Conservation (phyloP, 805 yeast species). For the Ogataea angusta region DNA sequence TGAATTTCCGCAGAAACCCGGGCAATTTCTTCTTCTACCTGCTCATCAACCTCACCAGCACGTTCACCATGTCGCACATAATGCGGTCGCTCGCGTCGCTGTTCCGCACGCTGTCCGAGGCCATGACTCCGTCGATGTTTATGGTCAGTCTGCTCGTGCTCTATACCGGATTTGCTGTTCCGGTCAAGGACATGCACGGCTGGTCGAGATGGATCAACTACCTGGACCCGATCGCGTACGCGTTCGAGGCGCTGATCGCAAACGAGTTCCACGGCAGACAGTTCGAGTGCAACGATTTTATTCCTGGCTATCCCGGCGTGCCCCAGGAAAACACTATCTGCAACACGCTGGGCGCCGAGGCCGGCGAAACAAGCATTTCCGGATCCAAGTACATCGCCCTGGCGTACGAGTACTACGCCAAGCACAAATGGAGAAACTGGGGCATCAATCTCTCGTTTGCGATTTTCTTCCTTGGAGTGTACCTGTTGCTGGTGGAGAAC, state of each 20-base stretch:
- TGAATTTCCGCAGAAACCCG: conserved; percentile 47
- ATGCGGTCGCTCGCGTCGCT: conserved; percentile 53
- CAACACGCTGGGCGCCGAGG: conserved; percentile 46
- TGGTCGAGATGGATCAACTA: conserved; percentile 69
- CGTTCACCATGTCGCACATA: conserved; percentile 52
- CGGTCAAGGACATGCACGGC: conserved; percentile 53
- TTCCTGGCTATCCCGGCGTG: conserved; percentile 46
- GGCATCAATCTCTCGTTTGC: conserved; percentile 59
- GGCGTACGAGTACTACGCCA: conserved; percentile 47
- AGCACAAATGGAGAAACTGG: conserved; percentile 75
- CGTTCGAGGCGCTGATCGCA: conserved; percentile 53
- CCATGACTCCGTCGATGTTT: conserved; percentile 58
- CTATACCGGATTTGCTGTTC: conserved; percentile 58
- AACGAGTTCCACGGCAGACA: conserved; percentile 49
- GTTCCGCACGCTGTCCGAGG: conserved; percentile 45
- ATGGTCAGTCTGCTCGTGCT: conserved; percentile 46
- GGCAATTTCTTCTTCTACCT: conserved; percentile 55
- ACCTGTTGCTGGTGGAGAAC: conserved; percentile 50
- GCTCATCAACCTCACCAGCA: conserved; percentile 40
- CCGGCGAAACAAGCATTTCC: conserved; percentile 36
- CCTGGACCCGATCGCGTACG: conserved; percentile 54
- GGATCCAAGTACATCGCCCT: conserved; percentile 54
- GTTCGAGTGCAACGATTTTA: conserved; percentile 40
- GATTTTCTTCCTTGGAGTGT: conserved; percentile 49
- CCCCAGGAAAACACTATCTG: conserved; percentile 44